Base-by-base conservation (phyloP, 2,329 filamentous ascomycete species). In the Aureobasidium sp. region DNA sequence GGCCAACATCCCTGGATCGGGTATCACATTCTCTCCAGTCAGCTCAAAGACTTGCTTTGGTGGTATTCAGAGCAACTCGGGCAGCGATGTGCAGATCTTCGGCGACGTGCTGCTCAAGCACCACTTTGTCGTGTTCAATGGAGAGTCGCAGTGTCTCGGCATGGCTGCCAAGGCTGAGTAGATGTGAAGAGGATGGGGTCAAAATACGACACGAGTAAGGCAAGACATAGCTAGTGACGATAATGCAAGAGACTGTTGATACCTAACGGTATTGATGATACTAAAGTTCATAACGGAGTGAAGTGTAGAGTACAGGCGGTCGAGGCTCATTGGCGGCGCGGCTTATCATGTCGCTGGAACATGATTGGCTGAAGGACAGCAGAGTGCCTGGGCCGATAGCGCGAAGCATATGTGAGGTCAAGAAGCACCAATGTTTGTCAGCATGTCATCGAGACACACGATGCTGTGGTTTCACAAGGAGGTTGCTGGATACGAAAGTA, bases 61-160 rank as follows among this genome's bases (percentile, higher is more conserved):
- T 63, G 86, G 85, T 67, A 74, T 90, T 19, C 87, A 90, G 75
- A 78, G 81, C 35, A 83, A 82, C 50, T 69, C 69, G 61, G 77
- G 79, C 1, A 75, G 76, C 15, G 74, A 76, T 31, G 72, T 87
- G 40, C 82, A 85, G 72, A 85, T 90, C 70, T 80, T 80, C 61
- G 84, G 84, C n/a, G 84, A 86, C 67, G 77, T 81, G 29, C 80
- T 86, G 72, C 78, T 86, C 68, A 83, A 81, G 73, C 76, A 81
- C 5, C 77, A 83, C 66, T 83, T 85, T 68, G 82, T 84, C 49
- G 82, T 84, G 61, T 87, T 87, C 69, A 76, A 83, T 64, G 79
- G 76, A 15, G 76, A 77, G 24, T 78, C 82, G 12, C 27, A 48
- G 31, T 17, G 52, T 24, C n/a, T 63, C 2, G 54, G 61, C 15